A percentile compares a stretch with the other conserved stretches of the same genome.
Conservation (phyloP, 2,329 filamentous ascomycete species). For the Lecanoromycetidae sp. region DNA sequence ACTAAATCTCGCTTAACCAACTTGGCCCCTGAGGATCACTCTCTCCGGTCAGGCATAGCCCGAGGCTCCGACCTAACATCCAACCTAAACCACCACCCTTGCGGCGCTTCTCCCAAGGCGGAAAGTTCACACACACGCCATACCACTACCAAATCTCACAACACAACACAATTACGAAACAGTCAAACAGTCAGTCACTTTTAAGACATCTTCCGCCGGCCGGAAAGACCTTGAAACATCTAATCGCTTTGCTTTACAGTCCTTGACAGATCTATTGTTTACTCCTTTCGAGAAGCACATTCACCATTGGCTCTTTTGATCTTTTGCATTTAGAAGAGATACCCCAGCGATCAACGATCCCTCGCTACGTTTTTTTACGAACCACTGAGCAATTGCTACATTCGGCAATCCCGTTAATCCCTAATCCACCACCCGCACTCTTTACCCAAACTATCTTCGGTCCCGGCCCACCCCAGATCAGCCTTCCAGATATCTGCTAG, state of each 20-base stretch:
- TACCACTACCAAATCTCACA: not conserved
- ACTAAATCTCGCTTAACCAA: conserved; percentile 2
- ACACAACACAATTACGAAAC: conserved; percentile 6
- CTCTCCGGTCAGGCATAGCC: conserved; percentile 14
- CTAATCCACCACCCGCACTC: conserved; percentile 8
- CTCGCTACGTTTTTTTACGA: not conserved
- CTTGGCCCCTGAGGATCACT: conserved; percentile 14
- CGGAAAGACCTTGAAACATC: conserved; percentile 7
- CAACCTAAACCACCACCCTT: not conserved
- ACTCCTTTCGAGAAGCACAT: not conserved
- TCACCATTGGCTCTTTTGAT: not conserved
- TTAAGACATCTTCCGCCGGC: conserved; percentile 11
- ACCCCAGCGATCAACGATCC: conserved; percentile 2
- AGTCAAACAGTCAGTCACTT: not conserved
- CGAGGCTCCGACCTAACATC: conserved; percentile 13
- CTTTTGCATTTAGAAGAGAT: not conserved
- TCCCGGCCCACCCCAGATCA: conserved; percentile 9
- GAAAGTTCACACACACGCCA: conserved; percentile 8
- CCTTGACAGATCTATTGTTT: not conserved
- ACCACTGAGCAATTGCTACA: conserved; percentile 1
- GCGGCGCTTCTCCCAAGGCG: conserved; percentile 6
- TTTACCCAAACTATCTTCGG: conserved; percentile 5
- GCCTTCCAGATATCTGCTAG: conserved; percentile 3
- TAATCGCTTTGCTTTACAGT: not conserved
- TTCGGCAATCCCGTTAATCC: conserved; percentile 8